These are phyloP conservation scores for Poa annua DNA, from an alignment of 176 grass and related monocot genomes.

Conservation along the genomic window DNA sequence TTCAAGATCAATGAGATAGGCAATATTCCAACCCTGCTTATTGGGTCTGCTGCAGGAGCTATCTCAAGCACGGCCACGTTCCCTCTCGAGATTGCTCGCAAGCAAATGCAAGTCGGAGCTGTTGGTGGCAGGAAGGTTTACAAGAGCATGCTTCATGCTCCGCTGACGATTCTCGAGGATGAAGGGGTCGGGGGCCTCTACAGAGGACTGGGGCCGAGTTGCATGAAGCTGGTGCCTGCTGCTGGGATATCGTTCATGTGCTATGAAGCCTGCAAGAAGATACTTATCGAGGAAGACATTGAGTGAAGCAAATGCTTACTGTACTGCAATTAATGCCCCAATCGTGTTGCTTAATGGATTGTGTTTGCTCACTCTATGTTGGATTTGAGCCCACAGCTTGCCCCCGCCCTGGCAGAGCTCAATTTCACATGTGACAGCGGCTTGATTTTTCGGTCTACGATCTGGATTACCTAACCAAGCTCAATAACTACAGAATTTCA, in stretches of 20 bases:
- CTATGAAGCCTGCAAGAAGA: slow-evolving; percentile 92
- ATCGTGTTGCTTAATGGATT: neutral
- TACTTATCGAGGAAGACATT: slow-evolving; percentile 68
- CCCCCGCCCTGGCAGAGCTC: neutral
- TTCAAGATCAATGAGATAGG: slow-evolving; percentile 66
- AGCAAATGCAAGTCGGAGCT: slow-evolving; percentile 91
- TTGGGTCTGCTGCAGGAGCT: slow-evolving; percentile 75
- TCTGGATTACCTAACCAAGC: neutral
- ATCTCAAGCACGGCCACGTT: slow-evolving; percentile 88
- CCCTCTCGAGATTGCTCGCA: slow-evolving; percentile 84
- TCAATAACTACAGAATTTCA: slow-evolving; percentile 4
- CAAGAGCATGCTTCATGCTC: slow-evolving; percentile 92
- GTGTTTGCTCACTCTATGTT: neutral
- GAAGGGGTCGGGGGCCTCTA: slow-evolving; percentile 88
- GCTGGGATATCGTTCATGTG: slow-evolving; percentile 98
- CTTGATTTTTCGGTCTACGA: neutral
- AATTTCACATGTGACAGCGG: neutral
- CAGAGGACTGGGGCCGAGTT: slow-evolving; percentile 75
- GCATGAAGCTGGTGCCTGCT: slow-evolving; percentile 83
- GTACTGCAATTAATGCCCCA: neutral
- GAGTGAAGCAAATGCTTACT: neutral
- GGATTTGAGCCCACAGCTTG: neutral
- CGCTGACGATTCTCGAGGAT: slow-evolving; percentile 77
- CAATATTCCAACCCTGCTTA: slow-evolving; percentile 67
- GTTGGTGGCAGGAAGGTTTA: slow-evolving; percentile 72